These are phyloP conservation scores for Mucor sp. DNA, from an alignment of 371 early-diverging fungal species.

Conservation along the genomic window DNA sequence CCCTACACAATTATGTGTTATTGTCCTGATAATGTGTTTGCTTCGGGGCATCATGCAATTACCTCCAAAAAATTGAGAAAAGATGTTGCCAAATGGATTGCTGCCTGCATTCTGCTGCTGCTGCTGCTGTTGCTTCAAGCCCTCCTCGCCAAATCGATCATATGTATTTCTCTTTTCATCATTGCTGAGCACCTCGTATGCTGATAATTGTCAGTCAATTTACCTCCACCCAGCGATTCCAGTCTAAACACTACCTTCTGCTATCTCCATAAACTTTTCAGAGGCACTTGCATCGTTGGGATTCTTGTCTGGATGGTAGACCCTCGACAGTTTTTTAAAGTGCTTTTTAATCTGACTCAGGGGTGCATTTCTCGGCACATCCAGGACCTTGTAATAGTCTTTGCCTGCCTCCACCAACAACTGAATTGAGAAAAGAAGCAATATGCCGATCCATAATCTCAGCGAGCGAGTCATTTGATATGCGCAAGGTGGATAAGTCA, in stretches of 20 bases:
- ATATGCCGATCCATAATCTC: neutral
- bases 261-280: constrained; percentile 90
- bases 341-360: constrained; percentile 89
- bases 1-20: neutral
- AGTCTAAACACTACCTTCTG: constrained; percentile 74
- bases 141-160: constrained; percentile 86
- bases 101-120: constrained; percentile 60
- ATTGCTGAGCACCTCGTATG: constrained; percentile 96
- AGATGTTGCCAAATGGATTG: constrained; percentile 89
- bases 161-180: constrained; percentile 74
- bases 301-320: constrained; percentile 94
- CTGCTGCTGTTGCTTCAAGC: constrained; percentile 81
- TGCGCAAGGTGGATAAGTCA: neutral
- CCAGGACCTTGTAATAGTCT: constrained; percentile 71
- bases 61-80: constrained; percentile 88
- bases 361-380: constrained; percentile 80
- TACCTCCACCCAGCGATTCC: too few relatives aligned
- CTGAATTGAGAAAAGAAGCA: neutral
- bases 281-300: constrained; percentile 74
- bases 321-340: constrained; percentile 86
- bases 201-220: constrained; percentile 45
- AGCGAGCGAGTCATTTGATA: neutral
- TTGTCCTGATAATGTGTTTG: neutral
- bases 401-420: constrained; percentile 21
- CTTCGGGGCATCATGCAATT: constrained; percentile 6